Base-by-base conservation (phyloP, 2,329 filamentous ascomycete species). In the Ploettnerulaceae sp. region DNA sequence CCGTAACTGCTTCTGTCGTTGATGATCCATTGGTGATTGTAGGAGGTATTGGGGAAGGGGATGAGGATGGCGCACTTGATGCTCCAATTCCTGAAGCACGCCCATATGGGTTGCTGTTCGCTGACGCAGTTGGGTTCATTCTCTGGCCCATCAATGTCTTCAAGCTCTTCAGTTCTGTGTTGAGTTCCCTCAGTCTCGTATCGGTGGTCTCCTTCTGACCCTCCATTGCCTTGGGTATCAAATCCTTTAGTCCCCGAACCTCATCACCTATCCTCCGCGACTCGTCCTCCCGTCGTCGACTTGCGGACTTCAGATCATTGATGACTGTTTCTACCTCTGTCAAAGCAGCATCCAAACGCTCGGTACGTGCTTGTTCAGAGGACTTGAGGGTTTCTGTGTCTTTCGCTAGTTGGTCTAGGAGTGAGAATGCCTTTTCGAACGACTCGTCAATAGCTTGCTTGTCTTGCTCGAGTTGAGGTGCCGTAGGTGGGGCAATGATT, bases 371-470 rank as follows among this genome's bases (percentile, higher is more conserved):
- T 64, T 89, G 77, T 71, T 98, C 93, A 0, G 90, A 84, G 4
- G 80, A 76, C 69, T 98, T 98, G 50, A 98, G 77, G 7, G 82
- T 78, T 43, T 89, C 82, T 0, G 93, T 98, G 65, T 98, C 94
- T 58, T 88, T 86, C 28, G 87, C 81, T 1, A 98, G 77, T 64
- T 97, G 93, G 50, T 98, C 93, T 8, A 98, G 82, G 11, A 97
- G 77, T 14, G 84, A 75, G 65, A 98, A 98, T 2, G 91, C 89
- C 60, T 86, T 87, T 58, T 93, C 86, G 67, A 98, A 98, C 49
- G 91, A 86, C 54, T 90, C 89, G 65, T 97, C 90, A 48, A 98
- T 90, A 29, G 81, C 80, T 52, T 88, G 81, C 69, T 98, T 98
- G 66, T 98, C 93, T 65, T 94, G 85, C 62, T 96, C 89, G 7